Evolutionary conservation across 176 grass and related monocot species (phyloP).

Genomic region (Urochloa ruziziensis): DNA sequence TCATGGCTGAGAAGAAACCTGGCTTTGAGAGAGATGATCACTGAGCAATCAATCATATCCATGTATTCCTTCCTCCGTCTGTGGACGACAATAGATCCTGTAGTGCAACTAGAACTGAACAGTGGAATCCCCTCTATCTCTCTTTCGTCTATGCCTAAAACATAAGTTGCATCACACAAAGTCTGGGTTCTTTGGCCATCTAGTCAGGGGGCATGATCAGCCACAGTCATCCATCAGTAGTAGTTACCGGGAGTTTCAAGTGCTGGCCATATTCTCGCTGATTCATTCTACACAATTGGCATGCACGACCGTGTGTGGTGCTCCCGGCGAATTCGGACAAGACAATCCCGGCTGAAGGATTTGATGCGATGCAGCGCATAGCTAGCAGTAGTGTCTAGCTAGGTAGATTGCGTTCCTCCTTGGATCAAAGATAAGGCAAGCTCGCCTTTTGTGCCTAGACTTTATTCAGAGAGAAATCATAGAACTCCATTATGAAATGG

Average conservation of each 20-base stretch:
- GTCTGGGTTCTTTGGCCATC: slow-evolving; percentile 29
- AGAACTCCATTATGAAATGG: neutral
- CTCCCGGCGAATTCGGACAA: slow-evolving; percentile 29
- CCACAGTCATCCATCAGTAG: neutral
- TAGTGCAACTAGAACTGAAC: neutral
- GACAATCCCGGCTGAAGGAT: slow-evolving; percentile 40
- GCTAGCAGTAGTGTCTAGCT: neutral
- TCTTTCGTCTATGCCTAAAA: neutral
- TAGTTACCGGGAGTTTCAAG: slow-evolving; percentile 13
- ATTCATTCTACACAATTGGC: slow-evolving; percentile 26
- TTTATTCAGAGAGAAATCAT: neutral
- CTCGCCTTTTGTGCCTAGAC: neutral
- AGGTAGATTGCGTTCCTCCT: neutral
- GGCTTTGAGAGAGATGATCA: neutral
- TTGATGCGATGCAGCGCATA: slow-evolving; percentile 31
- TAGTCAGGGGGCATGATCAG: slow-evolving; percentile 37
- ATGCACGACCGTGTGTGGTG: slow-evolving; percentile 36
- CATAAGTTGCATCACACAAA: neutral
- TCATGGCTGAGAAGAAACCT: neutral
- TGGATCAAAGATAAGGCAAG: neutral
- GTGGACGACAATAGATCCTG: slow-evolving; percentile 20
- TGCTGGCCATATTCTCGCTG: slow-evolving; percentile 30
- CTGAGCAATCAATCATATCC: neutral
- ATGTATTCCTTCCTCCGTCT: neutral
- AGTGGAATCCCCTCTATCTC: neutral